Base-by-base conservation (phyloP, 192 early-diverging fungal species). In the Umbelopsis isabellina region DNA sequence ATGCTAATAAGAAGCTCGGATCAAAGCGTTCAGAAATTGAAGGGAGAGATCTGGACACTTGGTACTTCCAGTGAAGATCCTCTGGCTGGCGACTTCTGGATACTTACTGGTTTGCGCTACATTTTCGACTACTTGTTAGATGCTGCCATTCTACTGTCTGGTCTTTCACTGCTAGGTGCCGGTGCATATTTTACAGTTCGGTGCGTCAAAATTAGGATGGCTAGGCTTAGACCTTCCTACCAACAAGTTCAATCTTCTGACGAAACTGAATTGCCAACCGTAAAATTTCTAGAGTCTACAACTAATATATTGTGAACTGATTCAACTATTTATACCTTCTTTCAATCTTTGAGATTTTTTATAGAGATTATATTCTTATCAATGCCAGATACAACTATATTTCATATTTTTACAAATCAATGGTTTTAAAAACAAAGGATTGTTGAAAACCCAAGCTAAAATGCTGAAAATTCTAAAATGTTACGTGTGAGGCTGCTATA, bases 31-130 rank as follows among this genome's bases (percentile, higher is more conserved):
- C 27, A 35, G 2, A 35, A 11, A 18, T 27, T 11, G 6, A 61
- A 61, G 18, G 55, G 55, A 1, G 13, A 11, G 0, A 30, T 61
- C 2, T 61, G 55, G 55, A 13, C 55, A 6, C 21, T 33, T 18
- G 55, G 55, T 1, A 13, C n/a, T 3, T 61, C 30, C 16, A 61
- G 55, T 18, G 55, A 61, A 61, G 55, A 61, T 13, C 55, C 55
- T 13, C 10, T 61, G 12, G 55, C 55, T 35, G 55, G 55, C 11
- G 55, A 61, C 16, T 30, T 35, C 30, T 61, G 55, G 55, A 13
- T 61, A 12, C 55, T 61, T 2, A 35, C 27, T 18, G 9, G 27
- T 10, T 37, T 61, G 55, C 25, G 55, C 6, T 35, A 30, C n/a
- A 35, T 61, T 12, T 5, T 27, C 18, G 55, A 61, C 25, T 61